These are phyloP conservation scores for Harringtonia aguacate DNA, from an alignment of 2,329 filamentous ascomycete species.

Conservation along the genomic window DNA sequence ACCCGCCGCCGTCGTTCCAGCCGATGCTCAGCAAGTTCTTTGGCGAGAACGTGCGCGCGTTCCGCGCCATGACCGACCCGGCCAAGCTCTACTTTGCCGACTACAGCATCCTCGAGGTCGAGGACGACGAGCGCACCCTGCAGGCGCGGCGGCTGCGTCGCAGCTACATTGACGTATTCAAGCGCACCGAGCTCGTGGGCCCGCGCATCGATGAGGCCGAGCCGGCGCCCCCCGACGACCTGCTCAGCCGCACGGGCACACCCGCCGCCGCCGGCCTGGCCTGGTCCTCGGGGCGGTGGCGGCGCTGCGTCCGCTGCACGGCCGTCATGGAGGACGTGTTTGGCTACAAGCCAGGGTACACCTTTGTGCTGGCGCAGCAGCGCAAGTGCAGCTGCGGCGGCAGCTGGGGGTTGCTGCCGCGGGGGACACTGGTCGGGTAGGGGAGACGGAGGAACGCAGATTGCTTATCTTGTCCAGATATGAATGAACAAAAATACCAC, in stretches of 20 bases:
- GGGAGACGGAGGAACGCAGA: neutral
- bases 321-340: constrained; percentile 54
- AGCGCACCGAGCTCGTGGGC: constrained; percentile 37
- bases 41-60: constrained; percentile 42
- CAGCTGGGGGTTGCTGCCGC: constrained; percentile 35
- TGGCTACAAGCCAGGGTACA: constrained; percentile 35
- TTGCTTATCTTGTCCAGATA: no score
- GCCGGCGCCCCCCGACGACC: neutral
- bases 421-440: constrained; percentile 9
- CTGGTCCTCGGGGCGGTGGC: constrained; percentile 20
- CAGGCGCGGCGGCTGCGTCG: constrained; percentile 24
- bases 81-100: constrained; percentile 64
- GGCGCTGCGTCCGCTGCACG: constrained; percentile 49
- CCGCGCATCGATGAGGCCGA: neutral
- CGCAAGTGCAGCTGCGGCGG: constrained; percentile 45
- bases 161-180: constrained; percentile 44
- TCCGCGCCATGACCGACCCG: constrained; percentile 51
- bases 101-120: constrained; percentile 57
- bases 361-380: constrained; percentile 43
- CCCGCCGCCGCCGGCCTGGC: constrained; percentile 27
- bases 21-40: constrained; percentile 57
- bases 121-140: constrained; percentile 42
- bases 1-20: constrained; percentile 35
- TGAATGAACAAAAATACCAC: no score
- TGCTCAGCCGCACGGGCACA: neutral